phyloP scores from a whole-genome alignment of 2,329 filamentous ascomycete genomes.

The Penicillium corylophilum region DNA sequence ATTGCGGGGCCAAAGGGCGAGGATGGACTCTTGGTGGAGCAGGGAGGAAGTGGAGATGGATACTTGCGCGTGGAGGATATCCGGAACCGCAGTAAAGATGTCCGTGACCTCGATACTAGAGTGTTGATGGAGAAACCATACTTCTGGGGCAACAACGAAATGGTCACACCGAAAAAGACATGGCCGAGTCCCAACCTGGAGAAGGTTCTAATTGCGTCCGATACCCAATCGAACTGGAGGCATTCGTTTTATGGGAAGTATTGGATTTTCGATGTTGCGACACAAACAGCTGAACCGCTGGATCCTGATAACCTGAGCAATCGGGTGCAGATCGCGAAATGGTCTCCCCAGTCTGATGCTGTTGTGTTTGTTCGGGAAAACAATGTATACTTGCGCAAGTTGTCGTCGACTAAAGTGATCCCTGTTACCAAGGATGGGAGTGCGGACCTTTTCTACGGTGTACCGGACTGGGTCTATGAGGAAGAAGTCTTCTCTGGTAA shows the following conservation, averaged over 20 bases:
- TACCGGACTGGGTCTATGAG: conserved; percentile 97
- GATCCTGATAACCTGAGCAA: conserved; percentile 65
- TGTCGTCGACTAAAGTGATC: conserved; percentile 59
- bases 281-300: conserved; percentile 73
- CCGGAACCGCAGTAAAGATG: conserved; percentile 53
- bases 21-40: conserved; percentile 82
- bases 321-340: conserved; percentile 78
- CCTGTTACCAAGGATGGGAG: conserved; percentile 87
- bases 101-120: conserved; percentile 53
- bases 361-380: conserved; percentile 89
- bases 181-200: conserved; percentile 81
- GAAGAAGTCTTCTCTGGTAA: conserved; percentile 77
- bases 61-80: conserved; percentile 89
- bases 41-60: conserved; percentile 58
- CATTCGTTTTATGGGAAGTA: conserved; percentile 85
- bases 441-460: conserved; percentile 85
- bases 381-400: conserved; percentile 78
- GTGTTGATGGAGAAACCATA: conserved; percentile 70
- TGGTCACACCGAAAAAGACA: conserved; percentile 59
- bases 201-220: conserved; percentile 78
- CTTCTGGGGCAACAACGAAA: conserved; percentile 61
- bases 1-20: conserved; percentile 48
- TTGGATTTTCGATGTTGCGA: conserved; percentile 87
- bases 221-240: conserved; percentile 75
- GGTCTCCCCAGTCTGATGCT: conserved; percentile 84